Evolutionary conservation across 1,284 basidiomycete genomes (phyloP), one percentile per base, ranked within the genome.

Genomic region (Ustilago bromivora): DNA sequence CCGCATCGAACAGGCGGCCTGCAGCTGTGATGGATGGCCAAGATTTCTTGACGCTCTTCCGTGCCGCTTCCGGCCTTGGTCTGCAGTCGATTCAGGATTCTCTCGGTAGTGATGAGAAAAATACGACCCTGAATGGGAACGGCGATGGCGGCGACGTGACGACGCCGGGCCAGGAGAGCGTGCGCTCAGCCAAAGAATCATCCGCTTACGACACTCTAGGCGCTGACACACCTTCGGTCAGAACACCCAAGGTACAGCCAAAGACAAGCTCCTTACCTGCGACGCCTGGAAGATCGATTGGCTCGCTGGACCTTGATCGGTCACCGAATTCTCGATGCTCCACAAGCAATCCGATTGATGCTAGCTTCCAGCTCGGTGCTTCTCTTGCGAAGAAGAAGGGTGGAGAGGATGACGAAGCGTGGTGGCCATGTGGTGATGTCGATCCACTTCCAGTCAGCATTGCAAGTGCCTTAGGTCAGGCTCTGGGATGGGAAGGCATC

Each of bases 401-500:
- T 17, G 52, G 57, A 1, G 61, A 79, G n/a, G 76, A 78, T 35
- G 57, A 64, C 7, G 77, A 78, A 54, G 59, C 75, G 4, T 82
- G 80, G 80, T 82, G 80, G 82, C 78, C 71, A 2, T 77, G 70
- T 38, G 82, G 79, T 34, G 75, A 67, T 15, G 71, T 74, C 9
- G 84, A 85, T 43, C 82, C 84, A 17, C 61, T 84, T 15, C 75
- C 82, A 0, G 54, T 82, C 52, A 78, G 75, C 13, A 19, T 85
- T n/a, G 46, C 76, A 10, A 76, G 66, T 19, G 83, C 84, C 0
- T 57, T 84, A 7, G 80, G 77, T 2, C 53, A 76, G 32, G 79
- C 82, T 3, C 62, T 85, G n/a, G 84, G 84, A 10, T 85, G 84
- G 84, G 79, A 83, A 38, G 83, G 83, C 15, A 78, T 84, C 65